Base-by-base conservation (phyloP, 768 basidiomycete species). In the Serendipita indica region DNA sequence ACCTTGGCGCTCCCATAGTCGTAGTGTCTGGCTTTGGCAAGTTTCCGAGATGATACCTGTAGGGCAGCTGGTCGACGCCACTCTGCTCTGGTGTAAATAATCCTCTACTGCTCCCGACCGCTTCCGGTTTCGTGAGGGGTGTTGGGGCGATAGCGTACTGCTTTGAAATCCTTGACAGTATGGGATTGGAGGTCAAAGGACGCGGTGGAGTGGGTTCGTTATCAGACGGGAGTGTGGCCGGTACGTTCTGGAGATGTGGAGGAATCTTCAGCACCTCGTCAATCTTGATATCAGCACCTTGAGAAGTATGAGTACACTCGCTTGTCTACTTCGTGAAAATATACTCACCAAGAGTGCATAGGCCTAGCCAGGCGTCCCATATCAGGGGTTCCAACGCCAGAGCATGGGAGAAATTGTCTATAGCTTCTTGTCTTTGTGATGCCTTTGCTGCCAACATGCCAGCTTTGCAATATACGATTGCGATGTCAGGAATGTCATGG, bases 341-440 rank as follows among this genome's bases (percentile, higher is more conserved):
- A 39, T 61, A 71, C 75, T 57, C 65, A 86, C 92, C 91, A 43
- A 89, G 71, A 30, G 77, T 71, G 68, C 91, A 94, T 33, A 96
- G 69, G 0, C 88, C 90, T 66, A 91, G 88, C 65, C 91, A 86
- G 3, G 91, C 91, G 68, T 96, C 91, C 90, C 90, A 94, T 58
- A 92, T 71, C 67, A 88, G 78, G 32, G 89, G 87, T 66, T 89
- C 83, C 46, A 82, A 67, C 13, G 73, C 68, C 61, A 96, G 74
- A 27, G 89, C 86, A 60, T 82, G 78, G 45, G 76, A 75, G 69
- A 85, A 93, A 66, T 81, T 83, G 58, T 71, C 66, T 25, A 76
- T 73, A n/a, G 91, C 91, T 63, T 80, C 78, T 58, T 84, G 82
- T 2, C 77, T 78, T 60, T 86, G 76, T 68, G 90, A 89, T 52